Evolutionary conservation across 345 rosid genomes (phyloP).

Genomic region (Sonneratia alba): DNA sequence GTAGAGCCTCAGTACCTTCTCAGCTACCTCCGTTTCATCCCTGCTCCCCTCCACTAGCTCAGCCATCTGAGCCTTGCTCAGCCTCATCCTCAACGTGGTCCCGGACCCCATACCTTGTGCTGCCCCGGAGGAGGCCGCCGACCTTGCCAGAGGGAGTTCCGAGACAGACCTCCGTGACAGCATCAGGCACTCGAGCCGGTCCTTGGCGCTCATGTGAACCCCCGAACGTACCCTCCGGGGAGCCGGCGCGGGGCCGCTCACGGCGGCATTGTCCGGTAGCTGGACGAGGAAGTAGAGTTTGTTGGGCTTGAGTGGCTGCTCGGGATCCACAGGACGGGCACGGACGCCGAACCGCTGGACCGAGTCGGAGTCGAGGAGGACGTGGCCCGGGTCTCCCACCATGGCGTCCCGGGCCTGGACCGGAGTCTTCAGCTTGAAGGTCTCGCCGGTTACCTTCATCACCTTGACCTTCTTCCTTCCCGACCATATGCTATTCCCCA

Average conservation of each 20-base stretch:
- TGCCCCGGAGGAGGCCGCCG: background rate
- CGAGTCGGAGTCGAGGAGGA: constrained; percentile 60
- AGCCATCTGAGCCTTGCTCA: constrained; percentile 57
- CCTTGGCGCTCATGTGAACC: constrained; percentile 72
- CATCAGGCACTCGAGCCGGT: constrained; percentile 76
- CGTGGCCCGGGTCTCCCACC: constrained; percentile 67
- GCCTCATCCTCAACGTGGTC: constrained; percentile 51
- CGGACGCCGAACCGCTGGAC: constrained; percentile 73
- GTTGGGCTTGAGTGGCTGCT: constrained; percentile 46
- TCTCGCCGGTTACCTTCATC: constrained; percentile 83
- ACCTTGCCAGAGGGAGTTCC: constrained; percentile 34
- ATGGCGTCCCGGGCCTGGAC: constrained; percentile 44
- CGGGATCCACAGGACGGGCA: constrained; percentile 62
- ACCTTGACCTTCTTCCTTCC: constrained; percentile 50
- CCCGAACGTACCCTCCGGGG: constrained; percentile 64
- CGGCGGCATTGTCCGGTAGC: constrained; percentile 24
- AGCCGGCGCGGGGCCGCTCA: constrained; percentile 14
- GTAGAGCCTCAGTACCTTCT: constrained; percentile 54
- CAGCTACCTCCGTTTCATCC: constrained; percentile 55
- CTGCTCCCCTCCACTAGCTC: constrained; percentile 59
- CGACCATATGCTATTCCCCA: constrained; percentile 68
- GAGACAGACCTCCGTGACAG: constrained; percentile 64
- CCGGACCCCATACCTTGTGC: constrained; percentile 4
- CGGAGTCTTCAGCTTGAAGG: constrained; percentile 59
- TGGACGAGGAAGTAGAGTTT: constrained; percentile 71